Evolutionary conservation across 805 yeast genomes (phyloP).

Genomic region (Pichia scutulata): DNA sequence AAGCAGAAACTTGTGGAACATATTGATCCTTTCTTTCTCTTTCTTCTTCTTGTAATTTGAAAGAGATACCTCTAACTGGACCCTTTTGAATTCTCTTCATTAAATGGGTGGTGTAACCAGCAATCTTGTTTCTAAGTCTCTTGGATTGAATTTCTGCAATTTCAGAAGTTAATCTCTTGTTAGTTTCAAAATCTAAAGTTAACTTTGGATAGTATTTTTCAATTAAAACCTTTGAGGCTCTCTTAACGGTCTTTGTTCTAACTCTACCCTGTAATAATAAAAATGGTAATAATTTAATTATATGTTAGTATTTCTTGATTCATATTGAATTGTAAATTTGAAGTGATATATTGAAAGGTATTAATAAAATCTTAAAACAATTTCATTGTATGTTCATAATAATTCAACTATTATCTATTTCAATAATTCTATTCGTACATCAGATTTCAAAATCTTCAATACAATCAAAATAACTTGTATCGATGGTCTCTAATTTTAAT

Average conservation of each 20-base stretch:
- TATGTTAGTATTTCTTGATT: conserved; percentile 7
- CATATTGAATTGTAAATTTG: not conserved
- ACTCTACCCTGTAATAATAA: conserved; percentile 81
- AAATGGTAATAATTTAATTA: not conserved
- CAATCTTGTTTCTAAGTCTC: conserved; percentile 99
- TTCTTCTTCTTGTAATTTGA: conserved; percentile 99
- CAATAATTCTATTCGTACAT: not conserved
- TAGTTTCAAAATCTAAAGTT: conserved; percentile 98
- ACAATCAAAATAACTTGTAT: too few species aligned
- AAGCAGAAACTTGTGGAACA: conserved; percentile 99
- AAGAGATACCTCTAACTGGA: conserved; percentile 99
- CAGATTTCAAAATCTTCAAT: too few species aligned
- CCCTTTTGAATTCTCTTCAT: conserved; percentile 99
- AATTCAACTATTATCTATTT: too few species aligned
- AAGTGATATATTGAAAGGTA: too few species aligned
- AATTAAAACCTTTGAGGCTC: conserved; percentile 99
- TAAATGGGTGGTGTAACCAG: conserved; percentile 99
- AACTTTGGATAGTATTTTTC: conserved; percentile 99
- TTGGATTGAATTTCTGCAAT: conserved; percentile 98
- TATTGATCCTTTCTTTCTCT: conserved; percentile 99
- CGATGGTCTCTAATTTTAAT: too few species aligned
- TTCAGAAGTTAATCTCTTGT: conserved; percentile 98
- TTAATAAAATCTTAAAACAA: too few species aligned
- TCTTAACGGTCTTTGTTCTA: conserved; percentile 99
- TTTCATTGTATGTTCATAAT: too few species aligned